A percentile compares a stretch with the other conserved stretches of the same genome.
Conservation (phyloP, 2,329 filamentous ascomycete genomes). For the Alternaria ventricosa region DNA sequence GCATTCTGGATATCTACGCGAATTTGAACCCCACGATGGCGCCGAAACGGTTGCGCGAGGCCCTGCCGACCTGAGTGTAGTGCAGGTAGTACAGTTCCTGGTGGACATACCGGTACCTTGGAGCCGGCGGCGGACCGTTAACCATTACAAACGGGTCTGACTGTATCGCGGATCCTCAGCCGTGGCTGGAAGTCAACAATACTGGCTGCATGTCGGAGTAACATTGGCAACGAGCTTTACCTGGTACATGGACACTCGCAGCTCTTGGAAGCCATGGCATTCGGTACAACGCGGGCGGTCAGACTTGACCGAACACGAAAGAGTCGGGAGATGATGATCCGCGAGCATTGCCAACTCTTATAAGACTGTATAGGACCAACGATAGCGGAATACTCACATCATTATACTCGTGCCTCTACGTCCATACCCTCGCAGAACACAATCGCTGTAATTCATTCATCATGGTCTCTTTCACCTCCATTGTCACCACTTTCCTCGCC, state of each 20-base stretch:
- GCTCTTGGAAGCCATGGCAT: slow-evolving; percentile 28
- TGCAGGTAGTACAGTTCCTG: neutral
- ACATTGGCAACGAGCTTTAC: slow-evolving; percentile 9
- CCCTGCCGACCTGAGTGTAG: neutral
- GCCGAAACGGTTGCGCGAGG: neutral
- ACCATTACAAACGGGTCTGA: slow-evolving; percentile 19
- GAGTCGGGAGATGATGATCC: neutral
- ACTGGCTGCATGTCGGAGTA: neutral
- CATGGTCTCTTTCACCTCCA: slow-evolving; percentile 32
- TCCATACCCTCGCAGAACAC: neutral
- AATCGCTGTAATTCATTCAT: neutral
- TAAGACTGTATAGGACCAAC: neutral
- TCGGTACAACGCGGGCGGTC: neutral
- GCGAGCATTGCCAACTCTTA: neutral
- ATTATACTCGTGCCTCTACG: neutral
- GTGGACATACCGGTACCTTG: slow-evolving; percentile 3
- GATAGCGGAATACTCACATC: neutral
- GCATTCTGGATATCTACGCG: neutral
- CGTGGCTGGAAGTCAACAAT: neutral
- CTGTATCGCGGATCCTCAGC: slow-evolving; percentile 4
- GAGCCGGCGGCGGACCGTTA: slow-evolving; percentile 13
- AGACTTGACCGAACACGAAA: neutral
- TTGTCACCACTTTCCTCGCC: slow-evolving; percentile 27
- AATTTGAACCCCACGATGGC: slow-evolving; percentile 6
- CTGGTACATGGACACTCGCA: slow-evolving; percentile 9